phyloP scores from a whole-genome alignment of 805 yeast genomes.

The Kluyveromyces nonfermentans region DNA sequence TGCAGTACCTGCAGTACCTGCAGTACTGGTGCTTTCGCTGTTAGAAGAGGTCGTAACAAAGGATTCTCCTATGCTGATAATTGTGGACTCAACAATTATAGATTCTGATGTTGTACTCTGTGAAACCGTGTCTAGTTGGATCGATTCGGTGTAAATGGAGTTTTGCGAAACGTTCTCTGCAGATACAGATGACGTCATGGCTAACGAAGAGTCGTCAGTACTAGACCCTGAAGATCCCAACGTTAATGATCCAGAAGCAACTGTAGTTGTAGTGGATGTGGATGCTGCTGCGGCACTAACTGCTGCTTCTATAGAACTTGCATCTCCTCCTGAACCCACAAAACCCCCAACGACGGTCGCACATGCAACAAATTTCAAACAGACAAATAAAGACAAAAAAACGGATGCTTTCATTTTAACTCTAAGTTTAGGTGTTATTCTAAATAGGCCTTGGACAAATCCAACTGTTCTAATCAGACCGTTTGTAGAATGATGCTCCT shows the following conservation, averaged over 20 bases:
- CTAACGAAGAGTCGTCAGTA: background rate
- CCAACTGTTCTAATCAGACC: too few species aligned
- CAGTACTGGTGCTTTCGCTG: background rate
- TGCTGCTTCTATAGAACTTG: slow-evolving; percentile 2
- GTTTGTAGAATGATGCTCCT: too few species aligned
- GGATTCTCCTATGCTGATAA: slow-evolving; percentile 1
- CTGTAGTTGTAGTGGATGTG: background rate
- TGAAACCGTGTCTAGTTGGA: background rate
- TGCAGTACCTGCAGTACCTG: background rate
- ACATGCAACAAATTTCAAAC: background rate
- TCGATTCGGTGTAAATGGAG: background rate
- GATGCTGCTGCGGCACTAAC: background rate
- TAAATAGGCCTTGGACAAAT: too few species aligned
- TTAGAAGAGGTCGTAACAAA: slow-evolving; percentile 1
- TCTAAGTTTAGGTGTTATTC: background rate
- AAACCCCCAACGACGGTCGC: slow-evolving; percentile 2
- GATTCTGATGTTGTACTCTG: background rate
- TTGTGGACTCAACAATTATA: background rate
- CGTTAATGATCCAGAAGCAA: too few species aligned
- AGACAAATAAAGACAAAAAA: background rate
- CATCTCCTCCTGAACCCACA: slow-evolving; percentile 4
- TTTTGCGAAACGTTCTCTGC: background rate
- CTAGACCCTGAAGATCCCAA: background rate
- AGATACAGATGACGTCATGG: background rate
- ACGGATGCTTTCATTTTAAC: background rate